Evolutionary conservation across 2,329 filamentous ascomycete genomes (phyloP).

Genomic region (Sclerotinia minor): DNA sequence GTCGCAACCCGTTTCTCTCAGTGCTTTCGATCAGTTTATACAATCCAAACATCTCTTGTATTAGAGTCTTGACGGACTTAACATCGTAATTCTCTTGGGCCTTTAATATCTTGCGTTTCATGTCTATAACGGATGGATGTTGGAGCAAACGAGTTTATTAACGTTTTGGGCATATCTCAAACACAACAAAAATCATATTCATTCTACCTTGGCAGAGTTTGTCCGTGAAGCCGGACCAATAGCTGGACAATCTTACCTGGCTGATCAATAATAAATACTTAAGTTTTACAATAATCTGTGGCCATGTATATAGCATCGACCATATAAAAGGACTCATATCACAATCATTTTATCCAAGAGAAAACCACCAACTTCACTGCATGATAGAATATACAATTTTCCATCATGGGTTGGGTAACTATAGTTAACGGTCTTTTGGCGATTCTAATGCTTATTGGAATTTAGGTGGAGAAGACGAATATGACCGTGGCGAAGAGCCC

Average conservation of each 20-base stretch:
- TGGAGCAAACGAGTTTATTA: constrained; percentile 7
- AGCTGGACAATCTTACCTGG: constrained; percentile 11
- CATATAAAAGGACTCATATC: constrained; percentile 6
- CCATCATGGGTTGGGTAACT: constrained; percentile 40
- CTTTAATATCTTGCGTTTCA: constrained; percentile 18
- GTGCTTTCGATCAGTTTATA: neutral
- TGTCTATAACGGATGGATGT: constrained; percentile 9
- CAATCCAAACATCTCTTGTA: neutral
- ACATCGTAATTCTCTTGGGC: neutral
- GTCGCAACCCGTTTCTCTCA: constrained; percentile 12
- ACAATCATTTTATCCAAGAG: neutral
- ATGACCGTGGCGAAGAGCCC: constrained; percentile 59
- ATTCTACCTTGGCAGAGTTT: constrained; percentile 58
- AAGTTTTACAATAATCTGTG: no score
- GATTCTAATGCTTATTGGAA: constrained; percentile 43
- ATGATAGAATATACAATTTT: neutral
- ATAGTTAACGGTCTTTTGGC: constrained; percentile 26
- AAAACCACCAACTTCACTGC: neutral
- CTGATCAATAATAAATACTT: constrained; percentile 10
- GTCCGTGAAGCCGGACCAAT: constrained; percentile 40
- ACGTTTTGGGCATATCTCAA: neutral
- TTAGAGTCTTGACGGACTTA: neutral
- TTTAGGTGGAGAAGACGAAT: constrained; percentile 55
- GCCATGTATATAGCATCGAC: constrained; percentile 16
- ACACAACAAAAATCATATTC: neutral